Evolutionary conservation across 177 flowering plant species (phyloP), one percentile per base, ranked within the genome.

Genomic region (Vitis hybrid): DNA sequence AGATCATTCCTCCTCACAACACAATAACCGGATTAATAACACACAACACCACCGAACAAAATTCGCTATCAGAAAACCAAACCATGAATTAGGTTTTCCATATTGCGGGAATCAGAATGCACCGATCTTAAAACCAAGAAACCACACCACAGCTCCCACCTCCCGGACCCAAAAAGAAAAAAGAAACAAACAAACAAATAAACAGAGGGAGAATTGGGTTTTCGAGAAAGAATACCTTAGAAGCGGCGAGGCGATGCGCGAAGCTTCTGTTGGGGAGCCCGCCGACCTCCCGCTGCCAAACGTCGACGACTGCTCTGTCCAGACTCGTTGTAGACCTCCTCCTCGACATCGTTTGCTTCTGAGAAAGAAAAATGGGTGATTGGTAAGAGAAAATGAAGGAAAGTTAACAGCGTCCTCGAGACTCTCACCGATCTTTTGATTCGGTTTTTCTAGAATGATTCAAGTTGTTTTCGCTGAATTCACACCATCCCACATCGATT

Each of bases 251-350:
- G 0, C 93, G 88, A 65, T 76, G 85, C 2, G 86, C 83, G 80
- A 89, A 91, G 72, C 72, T 82, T 51, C 93, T 55, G 48, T 90
- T 64, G 26, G 85, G 77, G 61, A 89, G 74, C 55, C 70, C 73
- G 19, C 97, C 97, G 59, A 91, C 77, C 67, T 89, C 91, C 3
- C 97, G 86, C 69, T 77, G 77, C 88, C 89, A 87, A 48, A 91
- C 70, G 74, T 87, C 83, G 5, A 83, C 81, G 20, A 88, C 78
- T n/a, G 89, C 80, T 60, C 67, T 69, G 60, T 74, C 86, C 14
- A 62, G 29, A 51, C 53, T 51, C 19, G 69, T 72, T 62, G 75
- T 74, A 1, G 74, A 31, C 70, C 85, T 77, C 76, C 75, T 81
- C 62, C 22, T 67, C 70, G 51, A 68, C 64, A 39, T 67, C 60